Percentiles rank a stretch among this genome's conserved stretches.
Evolutionary conservation across 2,329 filamentous ascomycete species (phyloP).

Genomic region (Geosmithia flava): DNA sequence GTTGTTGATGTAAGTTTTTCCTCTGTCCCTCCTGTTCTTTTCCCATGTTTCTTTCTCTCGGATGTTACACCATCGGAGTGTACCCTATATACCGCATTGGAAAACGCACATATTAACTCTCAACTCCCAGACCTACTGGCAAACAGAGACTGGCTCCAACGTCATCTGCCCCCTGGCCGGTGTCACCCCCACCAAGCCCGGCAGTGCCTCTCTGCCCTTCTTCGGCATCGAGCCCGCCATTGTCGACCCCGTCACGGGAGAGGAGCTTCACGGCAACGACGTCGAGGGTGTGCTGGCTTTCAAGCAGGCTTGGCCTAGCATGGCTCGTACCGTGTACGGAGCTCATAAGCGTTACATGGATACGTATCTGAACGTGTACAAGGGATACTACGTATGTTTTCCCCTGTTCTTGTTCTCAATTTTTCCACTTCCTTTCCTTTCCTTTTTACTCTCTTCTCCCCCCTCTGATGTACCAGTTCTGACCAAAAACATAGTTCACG

Average conservation of each 20-base stretch:
- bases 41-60: not conserved
- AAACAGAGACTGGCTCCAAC: constrained; percentile 96
- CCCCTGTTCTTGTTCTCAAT: too few species aligned
- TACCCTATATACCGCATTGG: not conserved
- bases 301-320: constrained; percentile 97
- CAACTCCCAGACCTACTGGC: constrained; percentile 80
- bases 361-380: constrained; percentile 95
- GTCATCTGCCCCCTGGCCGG: constrained; percentile 90
- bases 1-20: constrained; percentile 73
- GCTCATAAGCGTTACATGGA: constrained; percentile 98
- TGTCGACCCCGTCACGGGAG: constrained; percentile 88
- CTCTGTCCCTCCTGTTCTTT: not conserved
- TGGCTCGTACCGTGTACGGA: constrained; percentile 96
- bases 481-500: constrained; percentile 49
- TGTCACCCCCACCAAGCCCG: constrained; percentile 91
- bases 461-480: too few species aligned
- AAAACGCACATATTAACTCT: constrained; percentile 1
- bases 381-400: constrained; percentile 84
- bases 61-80: too few species aligned
- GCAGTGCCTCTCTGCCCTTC: constrained; percentile 90
- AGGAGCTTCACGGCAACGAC: constrained; percentile 89
- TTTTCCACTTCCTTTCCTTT: too few species aligned
- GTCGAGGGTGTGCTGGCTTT: constrained; percentile 95
- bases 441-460: too few species aligned
- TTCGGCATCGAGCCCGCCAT: constrained; percentile 97